Conservation (phyloP, 1,284 basidiomycete species). For the Cryptococcus sp. region DNA sequence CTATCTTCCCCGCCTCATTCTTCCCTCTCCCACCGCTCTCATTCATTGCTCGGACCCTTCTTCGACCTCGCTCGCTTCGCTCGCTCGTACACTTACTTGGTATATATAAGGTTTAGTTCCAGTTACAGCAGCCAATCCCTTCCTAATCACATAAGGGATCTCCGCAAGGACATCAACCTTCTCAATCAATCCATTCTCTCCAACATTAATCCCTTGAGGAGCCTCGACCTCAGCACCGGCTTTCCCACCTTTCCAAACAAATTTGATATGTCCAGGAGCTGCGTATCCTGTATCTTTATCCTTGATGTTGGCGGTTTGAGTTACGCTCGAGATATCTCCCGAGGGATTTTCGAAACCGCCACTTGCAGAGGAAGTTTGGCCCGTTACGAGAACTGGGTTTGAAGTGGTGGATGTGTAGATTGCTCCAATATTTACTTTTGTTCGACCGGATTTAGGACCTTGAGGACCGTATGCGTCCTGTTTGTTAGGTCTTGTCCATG, state of each 20-base stretch:
- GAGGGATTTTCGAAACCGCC: slow-evolving; percentile 46
- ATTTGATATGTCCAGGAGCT: slow-evolving; percentile 67
- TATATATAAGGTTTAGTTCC: slow-evolving; percentile 55
- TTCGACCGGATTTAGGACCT: slow-evolving; percentile 71
- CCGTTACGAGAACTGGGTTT: slow-evolving; percentile 42
- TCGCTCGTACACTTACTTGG: slow-evolving; percentile 40
- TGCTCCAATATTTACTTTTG: slow-evolving; percentile 75
- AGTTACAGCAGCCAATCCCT: slow-evolving; percentile 51
- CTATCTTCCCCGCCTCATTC: no score
- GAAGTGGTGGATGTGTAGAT: slow-evolving; percentile 28
- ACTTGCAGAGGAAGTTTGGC: slow-evolving; percentile 67
- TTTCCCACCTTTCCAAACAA: slow-evolving; percentile 60
- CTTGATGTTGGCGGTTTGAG: slow-evolving; percentile 60
- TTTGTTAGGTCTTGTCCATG: no score
- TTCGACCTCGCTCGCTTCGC: neutral
- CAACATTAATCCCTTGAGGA: slow-evolving; percentile 55
- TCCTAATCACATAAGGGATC: slow-evolving; percentile 73
- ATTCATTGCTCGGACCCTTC: no score
- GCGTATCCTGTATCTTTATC: slow-evolving; percentile 77
- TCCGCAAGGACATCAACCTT: slow-evolving; percentile 96
- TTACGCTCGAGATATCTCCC: slow-evolving; percentile 64
- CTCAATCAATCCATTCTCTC: slow-evolving; percentile 77
- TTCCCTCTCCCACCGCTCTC: no score
- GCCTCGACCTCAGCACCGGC: slow-evolving; percentile 57
- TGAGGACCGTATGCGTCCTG: slow-evolving; percentile 64